Conservation (phyloP, 129 eudicot species). For the Centaurea solstitialis region DNA sequence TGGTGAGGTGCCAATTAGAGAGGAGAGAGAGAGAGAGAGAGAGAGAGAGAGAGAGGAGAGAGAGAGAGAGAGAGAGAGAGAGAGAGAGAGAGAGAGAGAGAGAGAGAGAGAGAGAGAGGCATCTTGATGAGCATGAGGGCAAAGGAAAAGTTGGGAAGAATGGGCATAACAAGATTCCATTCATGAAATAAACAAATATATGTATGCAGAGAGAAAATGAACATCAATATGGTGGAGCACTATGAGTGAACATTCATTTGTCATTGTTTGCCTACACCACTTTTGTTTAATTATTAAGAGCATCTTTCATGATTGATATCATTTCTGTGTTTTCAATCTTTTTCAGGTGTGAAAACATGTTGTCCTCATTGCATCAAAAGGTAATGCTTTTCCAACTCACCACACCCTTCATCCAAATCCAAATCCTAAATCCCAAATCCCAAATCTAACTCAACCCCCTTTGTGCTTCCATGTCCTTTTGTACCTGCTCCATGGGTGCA, state of each 20-base stretch:
- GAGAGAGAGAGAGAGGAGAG: no score
- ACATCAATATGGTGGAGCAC: constrained; percentile 43
- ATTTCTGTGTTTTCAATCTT: constrained; percentile 28
- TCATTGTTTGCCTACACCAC: constrained; percentile 30
- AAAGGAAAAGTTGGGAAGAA: constrained; percentile 24
- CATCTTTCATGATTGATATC: constrained; percentile 34
- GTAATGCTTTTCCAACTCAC: constrained; percentile 63
- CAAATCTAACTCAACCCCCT: constrained; percentile 19
- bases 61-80: constrained; percentile 5
- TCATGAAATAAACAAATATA: constrained; percentile 32
- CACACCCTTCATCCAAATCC: constrained; percentile 31
- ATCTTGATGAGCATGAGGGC: constrained; percentile 24
- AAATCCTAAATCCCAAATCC: constrained; percentile 17
- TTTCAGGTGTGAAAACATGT: constrained; percentile 40
- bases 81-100: not conserved
- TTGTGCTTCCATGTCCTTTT: not conserved
- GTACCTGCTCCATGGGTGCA: constrained; percentile 16
- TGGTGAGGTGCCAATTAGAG: constrained; percentile 22
- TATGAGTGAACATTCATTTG: constrained; percentile 39
- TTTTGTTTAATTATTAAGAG: constrained; percentile 37
- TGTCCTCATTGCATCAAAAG: constrained; percentile 28
- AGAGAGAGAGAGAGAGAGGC: constrained; percentile 16
- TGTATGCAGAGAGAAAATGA: constrained; percentile 17
- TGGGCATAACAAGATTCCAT: constrained; percentile 26
- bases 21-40: not conserved